Evolutionary conservation across 371 early-diverging fungal genomes (phyloP).

Genomic region (Apophysomyces trapeziformis): DNA sequence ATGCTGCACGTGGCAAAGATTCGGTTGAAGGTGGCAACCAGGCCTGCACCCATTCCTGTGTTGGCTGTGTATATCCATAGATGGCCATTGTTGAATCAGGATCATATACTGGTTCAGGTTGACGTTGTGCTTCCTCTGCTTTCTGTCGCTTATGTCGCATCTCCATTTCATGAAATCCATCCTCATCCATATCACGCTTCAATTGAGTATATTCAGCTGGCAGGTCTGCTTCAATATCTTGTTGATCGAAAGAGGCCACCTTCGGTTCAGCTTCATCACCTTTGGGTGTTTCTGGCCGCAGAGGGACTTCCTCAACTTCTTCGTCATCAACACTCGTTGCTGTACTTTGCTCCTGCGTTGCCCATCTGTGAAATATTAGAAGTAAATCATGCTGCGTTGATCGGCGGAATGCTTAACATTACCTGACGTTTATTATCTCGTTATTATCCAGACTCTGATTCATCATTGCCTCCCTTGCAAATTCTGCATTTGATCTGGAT

Average conservation of each 20-base stretch:
- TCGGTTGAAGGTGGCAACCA: constrained; percentile 19
- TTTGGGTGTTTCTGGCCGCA: not conserved
- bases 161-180: constrained; percentile 44
- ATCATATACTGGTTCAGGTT: constrained; percentile 23
- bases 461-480: constrained; percentile 91
- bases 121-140: constrained; percentile 30
- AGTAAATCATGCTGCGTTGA: not conserved
- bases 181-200: constrained; percentile 44
- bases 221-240: constrained; percentile 66
- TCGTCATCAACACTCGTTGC: constrained; percentile 49
- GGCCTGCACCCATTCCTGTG: constrained; percentile 1
- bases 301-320: constrained; percentile 17
- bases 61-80: constrained; percentile 31
- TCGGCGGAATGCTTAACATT: not conserved
- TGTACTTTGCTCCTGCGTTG: constrained; percentile 84
- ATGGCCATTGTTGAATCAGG: constrained; percentile 17
- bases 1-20: constrained; percentile 15
- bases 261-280: constrained; percentile 31
- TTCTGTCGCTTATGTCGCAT: constrained; percentile 41
- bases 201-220: constrained; percentile 57
- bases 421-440: constrained; percentile 56
- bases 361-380: constrained; percentile 60
- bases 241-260: constrained; percentile 49
- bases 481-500: constrained; percentile 76
- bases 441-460: constrained; percentile 78